Evolutionary conservation across 306 rosid genomes (phyloP).

Genomic region (Inga laurina): DNA sequence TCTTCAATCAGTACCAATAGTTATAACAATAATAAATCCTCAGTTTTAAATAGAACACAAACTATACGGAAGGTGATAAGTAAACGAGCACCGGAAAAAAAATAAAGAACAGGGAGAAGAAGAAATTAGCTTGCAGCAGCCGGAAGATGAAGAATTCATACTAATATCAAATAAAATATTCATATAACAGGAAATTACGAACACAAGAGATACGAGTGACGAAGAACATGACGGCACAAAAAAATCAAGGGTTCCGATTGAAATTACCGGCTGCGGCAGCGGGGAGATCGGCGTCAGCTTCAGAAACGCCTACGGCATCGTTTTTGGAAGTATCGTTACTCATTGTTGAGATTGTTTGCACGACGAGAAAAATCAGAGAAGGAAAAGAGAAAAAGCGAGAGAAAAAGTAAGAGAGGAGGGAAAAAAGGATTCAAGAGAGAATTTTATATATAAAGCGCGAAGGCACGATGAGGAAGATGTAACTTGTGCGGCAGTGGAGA

Average conservation of each 20-base stretch:
- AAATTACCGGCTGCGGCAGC: slow-evolving; percentile 54
- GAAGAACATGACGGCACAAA: neutral
- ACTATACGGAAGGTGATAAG: neutral
- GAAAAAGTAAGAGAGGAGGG: slow-evolving; percentile 6
- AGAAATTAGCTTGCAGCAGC: neutral
- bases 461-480: neutral
- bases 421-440: slow-evolving; percentile 12
- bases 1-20: neutral
- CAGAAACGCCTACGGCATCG: slow-evolving; percentile 31
- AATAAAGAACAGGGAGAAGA: neutral
- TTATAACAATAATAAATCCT: neutral
- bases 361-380: slow-evolving; percentile 14
- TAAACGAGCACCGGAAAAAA: neutral
- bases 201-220: neutral
- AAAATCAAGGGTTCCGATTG: neutral
- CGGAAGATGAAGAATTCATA: neutral
- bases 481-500: neutral
- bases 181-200: slow-evolving; percentile 1
- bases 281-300: slow-evolving; percentile 38
- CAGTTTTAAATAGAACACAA: neutral
- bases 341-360: slow-evolving; percentile 22
- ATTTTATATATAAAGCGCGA: neutral
- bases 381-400: neutral
- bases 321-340: neutral
- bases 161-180: neutral